These are phyloP conservation scores for Globisporangium ultimum DNA, from an alignment of 352 stramenopile species.

Conservation along the genomic window DNA sequence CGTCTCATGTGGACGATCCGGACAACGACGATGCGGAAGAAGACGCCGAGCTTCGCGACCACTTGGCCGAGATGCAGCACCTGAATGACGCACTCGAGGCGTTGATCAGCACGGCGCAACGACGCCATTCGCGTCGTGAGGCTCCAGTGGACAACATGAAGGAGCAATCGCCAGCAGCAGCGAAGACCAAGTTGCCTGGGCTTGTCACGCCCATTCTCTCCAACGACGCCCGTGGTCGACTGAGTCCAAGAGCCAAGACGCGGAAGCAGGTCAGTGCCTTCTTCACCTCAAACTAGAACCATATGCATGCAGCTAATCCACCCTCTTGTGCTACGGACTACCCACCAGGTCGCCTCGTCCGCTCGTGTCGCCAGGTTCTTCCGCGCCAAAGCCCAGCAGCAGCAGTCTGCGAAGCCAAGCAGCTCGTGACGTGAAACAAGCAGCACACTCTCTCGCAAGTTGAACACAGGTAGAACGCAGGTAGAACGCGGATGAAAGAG, in stretches of 20 bases:
- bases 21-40: slow-evolving; percentile 23
- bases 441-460: too few relatives aligned
- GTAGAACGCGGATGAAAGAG: too few relatives aligned
- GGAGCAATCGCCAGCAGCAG: not conserved
- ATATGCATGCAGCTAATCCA: too few relatives aligned
- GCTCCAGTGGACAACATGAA: not conserved
- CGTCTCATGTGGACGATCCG: too few relatives aligned
- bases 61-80: slow-evolving; percentile 48
- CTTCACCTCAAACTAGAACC: not conserved
- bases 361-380: not conserved
- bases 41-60: slow-evolving; percentile 30
- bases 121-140: too few relatives aligned
- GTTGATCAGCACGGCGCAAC: not conserved
- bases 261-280: not conserved
- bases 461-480: too few relatives aligned
- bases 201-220: too few relatives aligned
- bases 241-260: not conserved
- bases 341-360: not conserved
- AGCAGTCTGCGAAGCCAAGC: not conserved
- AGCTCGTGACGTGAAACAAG: too few relatives aligned
- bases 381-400: not conserved
- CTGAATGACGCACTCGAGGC: slow-evolving; percentile 19
- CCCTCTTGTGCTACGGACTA: too few relatives aligned
- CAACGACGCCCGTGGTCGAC: too few relatives aligned
- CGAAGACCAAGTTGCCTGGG: not conserved